Percentiles rank a stretch among this genome's conserved stretches.
Evolutionary conservation across 768 basidiomycete genomes (phyloP).

Genomic region (Boletus coccyginus): DNA sequence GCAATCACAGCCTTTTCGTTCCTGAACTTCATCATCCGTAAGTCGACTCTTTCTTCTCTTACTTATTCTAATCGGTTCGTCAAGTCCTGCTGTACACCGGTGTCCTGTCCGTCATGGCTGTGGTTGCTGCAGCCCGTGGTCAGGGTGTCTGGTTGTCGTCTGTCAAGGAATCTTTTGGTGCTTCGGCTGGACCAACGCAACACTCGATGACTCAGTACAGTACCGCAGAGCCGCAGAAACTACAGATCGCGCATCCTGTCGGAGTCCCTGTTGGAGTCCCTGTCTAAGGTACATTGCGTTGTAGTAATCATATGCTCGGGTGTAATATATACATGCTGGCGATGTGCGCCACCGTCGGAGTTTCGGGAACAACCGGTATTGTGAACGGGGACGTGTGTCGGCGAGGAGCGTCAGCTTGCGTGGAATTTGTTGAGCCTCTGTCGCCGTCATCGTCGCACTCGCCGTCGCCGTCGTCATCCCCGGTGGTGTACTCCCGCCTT

Average conservation of each 20-base stretch:
- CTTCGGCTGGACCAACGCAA: slow-evolving; percentile 6
- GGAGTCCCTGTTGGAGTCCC: too few relatives aligned
- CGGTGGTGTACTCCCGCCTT: slow-evolving; percentile 9
- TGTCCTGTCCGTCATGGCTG: slow-evolving; percentile 23
- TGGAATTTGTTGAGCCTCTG: slow-evolving; percentile 6
- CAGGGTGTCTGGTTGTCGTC: slow-evolving; percentile 31
- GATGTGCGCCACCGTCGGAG: slow-evolving; percentile 26
- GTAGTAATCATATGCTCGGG: not conserved
- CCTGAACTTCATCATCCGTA: slow-evolving; percentile 35
- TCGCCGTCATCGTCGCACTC: slow-evolving; percentile 6
- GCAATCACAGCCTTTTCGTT: slow-evolving; percentile 36
- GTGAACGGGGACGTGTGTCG: slow-evolving; percentile 10
- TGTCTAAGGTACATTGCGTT: too few relatives aligned
- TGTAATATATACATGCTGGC: not conserved
- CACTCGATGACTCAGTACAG: slow-evolving; percentile 18
- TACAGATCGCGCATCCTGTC: too few relatives aligned
- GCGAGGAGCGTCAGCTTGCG: slow-evolving; percentile 10
- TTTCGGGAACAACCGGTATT: slow-evolving; percentile 28
- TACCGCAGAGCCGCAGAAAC: too few relatives aligned
- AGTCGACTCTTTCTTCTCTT: slow-evolving; percentile 1
- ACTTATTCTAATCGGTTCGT: not conserved
- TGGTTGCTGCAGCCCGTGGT: slow-evolving; percentile 29
- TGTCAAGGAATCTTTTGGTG: slow-evolving; percentile 30
- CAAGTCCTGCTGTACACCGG: slow-evolving; percentile 34
- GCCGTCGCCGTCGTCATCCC: slow-evolving; percentile 4